Conservation (phyloP, 106 monocot species). For the Iris macrosiphon region DNA sequence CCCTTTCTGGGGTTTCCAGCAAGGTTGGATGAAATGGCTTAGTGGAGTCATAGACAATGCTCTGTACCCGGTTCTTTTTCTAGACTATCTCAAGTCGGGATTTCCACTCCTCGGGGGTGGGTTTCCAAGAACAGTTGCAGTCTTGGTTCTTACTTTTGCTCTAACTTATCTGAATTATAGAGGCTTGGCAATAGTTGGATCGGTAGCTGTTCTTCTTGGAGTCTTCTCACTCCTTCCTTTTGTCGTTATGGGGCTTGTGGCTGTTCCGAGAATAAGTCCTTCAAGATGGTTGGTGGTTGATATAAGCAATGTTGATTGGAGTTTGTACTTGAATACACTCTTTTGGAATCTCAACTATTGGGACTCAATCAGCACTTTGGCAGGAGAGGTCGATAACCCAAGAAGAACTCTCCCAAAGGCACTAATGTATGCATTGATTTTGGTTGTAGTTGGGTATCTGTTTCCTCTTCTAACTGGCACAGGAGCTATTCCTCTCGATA, state of each 20-base stretch:
- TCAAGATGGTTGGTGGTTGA: constrained; percentile 27
- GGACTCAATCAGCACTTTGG: constrained; percentile 46
- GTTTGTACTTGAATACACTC: constrained; percentile 31
- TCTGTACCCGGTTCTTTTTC: constrained; percentile 35
- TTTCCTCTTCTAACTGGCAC: constrained; percentile 31
- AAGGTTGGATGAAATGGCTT: constrained; percentile 49
- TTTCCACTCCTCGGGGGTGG: constrained; percentile 28
- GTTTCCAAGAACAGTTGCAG: constrained; percentile 15
- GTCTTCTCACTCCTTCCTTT: constrained; percentile 37
- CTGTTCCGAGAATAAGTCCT: constrained; percentile 23
- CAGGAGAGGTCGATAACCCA: constrained; percentile 42
- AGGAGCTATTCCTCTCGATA: constrained; percentile 23
- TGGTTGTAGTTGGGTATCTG: constrained; percentile 20
- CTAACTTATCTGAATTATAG: constrained; percentile 47
- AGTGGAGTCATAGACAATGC: constrained; percentile 52
- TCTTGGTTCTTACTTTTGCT: constrained; percentile 21
- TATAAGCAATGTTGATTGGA: constrained; percentile 26
- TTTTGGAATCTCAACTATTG: constrained; percentile 49
- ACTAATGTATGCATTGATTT: constrained; percentile 25
- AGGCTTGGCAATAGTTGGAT: constrained; percentile 39
- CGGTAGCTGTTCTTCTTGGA: constrained; percentile 31
- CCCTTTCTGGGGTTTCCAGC: constrained; percentile 37
- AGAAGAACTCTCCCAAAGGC: constrained; percentile 31
- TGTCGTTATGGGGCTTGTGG: constrained; percentile 32
- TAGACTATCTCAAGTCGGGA: constrained; percentile 45